Percentiles rank a stretch among this genome's conserved stretches.
phyloP scores from a whole-genome alignment of 176 grass and related monocot species.

The Typha latifolia region DNA sequence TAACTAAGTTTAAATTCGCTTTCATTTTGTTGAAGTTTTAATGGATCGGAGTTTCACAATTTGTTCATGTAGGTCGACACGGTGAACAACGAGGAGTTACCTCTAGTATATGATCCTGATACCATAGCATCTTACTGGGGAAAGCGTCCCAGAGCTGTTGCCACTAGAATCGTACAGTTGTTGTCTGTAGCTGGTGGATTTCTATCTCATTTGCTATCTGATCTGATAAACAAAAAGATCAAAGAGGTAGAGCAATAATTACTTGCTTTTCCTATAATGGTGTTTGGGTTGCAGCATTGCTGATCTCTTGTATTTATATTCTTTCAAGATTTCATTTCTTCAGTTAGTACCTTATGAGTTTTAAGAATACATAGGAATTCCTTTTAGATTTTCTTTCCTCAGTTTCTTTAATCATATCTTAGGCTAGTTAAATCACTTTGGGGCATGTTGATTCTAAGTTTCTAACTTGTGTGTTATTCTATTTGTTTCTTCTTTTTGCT shows the following conservation, averaged over 20 bases:
- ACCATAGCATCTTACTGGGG: conserved; percentile 84
- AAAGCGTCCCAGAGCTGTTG: conserved; percentile 55
- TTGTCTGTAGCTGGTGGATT: conserved; percentile 89
- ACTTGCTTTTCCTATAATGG: neutral
- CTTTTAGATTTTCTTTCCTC: no score
- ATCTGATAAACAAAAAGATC: conserved; percentile 68
- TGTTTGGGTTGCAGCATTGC: neutral
- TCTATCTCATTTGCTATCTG: conserved; percentile 66
- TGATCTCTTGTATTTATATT: no score
- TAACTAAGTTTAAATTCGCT: no score
- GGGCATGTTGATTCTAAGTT: no score
- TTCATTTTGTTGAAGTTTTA: no score
- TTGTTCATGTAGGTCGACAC: conserved; percentile 38
- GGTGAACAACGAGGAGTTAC: conserved; percentile 46
- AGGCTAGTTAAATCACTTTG: no score
- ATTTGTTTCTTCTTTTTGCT: no score
- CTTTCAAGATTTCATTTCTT: no score
- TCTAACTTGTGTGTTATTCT: no score
- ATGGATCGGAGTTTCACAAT: neutral
- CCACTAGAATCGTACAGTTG: conserved; percentile 66
- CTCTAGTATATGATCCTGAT: conserved; percentile 77
- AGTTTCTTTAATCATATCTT: no score
- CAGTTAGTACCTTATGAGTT: no score
- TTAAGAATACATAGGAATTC: no score
- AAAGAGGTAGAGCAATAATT: conserved; percentile 58